Evolutionary conservation across 768 basidiomycete genomes (phyloP).

Genomic region (Ramaria rubella): DNA sequence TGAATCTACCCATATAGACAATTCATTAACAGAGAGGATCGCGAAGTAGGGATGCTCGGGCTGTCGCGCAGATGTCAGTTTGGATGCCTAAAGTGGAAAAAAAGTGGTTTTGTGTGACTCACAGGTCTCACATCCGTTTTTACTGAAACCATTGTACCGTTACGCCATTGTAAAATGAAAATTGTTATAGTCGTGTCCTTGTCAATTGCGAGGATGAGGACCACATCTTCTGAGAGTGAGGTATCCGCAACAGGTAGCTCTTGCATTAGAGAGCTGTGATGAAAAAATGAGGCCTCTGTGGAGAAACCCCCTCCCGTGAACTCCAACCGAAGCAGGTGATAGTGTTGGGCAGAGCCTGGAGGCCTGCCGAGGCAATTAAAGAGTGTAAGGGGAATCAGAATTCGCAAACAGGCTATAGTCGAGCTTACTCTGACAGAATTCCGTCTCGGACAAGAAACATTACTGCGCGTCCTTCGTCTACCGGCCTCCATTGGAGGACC

Average conservation of each 20-base stretch:
- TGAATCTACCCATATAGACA: constrained; percentile 12
- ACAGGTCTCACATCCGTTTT: constrained; percentile 6
- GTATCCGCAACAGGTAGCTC: constrained; percentile 10
- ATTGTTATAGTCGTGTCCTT: constrained; percentile 7
- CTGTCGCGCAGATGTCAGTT: background rate
- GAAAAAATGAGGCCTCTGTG: constrained; percentile 2
- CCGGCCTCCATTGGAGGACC: constrained; percentile 9
- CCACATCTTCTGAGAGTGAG: constrained; percentile 11
- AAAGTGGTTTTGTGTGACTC: background rate
- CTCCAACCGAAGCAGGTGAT: constrained; percentile 8
- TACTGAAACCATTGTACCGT: constrained; percentile 10
- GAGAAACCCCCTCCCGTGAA: background rate
- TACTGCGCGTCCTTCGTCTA: constrained; percentile 11
- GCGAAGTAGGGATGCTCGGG: constrained; percentile 10
- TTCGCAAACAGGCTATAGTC: background rate
- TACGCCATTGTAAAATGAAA: constrained; percentile 8
- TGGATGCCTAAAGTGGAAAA: background rate
- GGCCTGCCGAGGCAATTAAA: background rate
- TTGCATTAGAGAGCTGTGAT: constrained; percentile 10
- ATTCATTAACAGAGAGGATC: constrained; percentile 5
- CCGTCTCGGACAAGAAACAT: constrained; percentile 10
- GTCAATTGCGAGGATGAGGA: constrained; percentile 2
- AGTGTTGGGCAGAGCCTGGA: background rate
- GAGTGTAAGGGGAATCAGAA: background rate
- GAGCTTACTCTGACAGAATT: background rate